Evolutionary conservation across 306 rosid species (phyloP).

Genomic region (Trifolium pratense): DNA sequence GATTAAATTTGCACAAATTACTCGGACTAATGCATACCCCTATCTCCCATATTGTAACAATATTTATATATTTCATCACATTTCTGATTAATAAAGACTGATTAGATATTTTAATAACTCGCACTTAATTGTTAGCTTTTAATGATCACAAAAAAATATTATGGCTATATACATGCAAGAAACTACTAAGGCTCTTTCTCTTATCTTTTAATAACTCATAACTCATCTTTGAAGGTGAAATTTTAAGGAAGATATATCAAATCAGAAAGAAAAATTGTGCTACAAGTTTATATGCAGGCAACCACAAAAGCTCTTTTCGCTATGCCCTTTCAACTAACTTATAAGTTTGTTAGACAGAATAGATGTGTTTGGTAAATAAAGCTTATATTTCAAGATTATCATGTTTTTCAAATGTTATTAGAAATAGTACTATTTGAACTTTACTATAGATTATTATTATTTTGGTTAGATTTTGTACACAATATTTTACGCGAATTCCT

Average conservation of each 20-base stretch:
- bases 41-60: constrained; percentile 12
- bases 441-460: background rate
- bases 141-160: constrained; percentile 13
- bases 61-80: constrained; percentile 15
- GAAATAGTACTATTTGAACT: background rate
- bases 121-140: constrained; percentile 3
- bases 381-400: background rate
- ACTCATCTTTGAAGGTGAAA: constrained; percentile 7
- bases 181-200: background rate
- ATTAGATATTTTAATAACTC: constrained; percentile 23
- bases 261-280: constrained; percentile 2
- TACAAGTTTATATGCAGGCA: constrained; percentile 21
- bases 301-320: background rate
- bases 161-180: background rate
- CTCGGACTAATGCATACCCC: constrained; percentile 11
- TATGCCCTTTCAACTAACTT: background rate
- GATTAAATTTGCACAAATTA: constrained; percentile 28
- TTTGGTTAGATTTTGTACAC: background rate
- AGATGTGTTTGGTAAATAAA: background rate
- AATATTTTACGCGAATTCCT: background rate
- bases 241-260: constrained; percentile 4
- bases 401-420: background rate
- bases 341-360: background rate
- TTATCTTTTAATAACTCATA: background rate
- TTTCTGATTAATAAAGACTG: background rate